Percentiles rank a stretch among this genome's conserved stretches.
These are phyloP conservation scores for Leishmania gerbilli DNA, from an alignment of 208 protist genomes.

Conservation along the genomic window DNA sequence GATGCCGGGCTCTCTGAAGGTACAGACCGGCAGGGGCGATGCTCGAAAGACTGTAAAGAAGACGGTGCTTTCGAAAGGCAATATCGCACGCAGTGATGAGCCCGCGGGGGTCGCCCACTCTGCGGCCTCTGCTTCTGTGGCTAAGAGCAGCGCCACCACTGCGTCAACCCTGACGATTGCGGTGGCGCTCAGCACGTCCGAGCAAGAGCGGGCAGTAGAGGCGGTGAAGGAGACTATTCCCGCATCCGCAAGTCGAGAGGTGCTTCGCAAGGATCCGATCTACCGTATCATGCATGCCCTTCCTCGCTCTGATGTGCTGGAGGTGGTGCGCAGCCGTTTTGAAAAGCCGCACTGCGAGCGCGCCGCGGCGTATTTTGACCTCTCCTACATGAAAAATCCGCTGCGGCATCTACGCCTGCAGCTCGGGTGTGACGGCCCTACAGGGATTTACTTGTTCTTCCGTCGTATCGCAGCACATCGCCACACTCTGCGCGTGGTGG, in stretches of 20 bases:
- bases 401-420: slow-evolving; percentile 81
- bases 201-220: slow-evolving; percentile 22
- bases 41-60: background rate
- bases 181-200: background rate
- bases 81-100: background rate
- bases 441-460: slow-evolving; percentile 75
- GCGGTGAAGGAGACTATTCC: slow-evolving; percentile 20
- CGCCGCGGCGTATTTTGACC: slow-evolving; percentile 74
- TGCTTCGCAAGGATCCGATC: slow-evolving; percentile 58
- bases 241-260: slow-evolving; percentile 7
- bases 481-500: slow-evolving; percentile 64
- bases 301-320: slow-evolving; percentile 81
- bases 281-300: slow-evolving; percentile 86
- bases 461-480: slow-evolving; percentile 63
- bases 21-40: background rate
- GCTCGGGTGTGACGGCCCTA: slow-evolving; percentile 68
- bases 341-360: slow-evolving; percentile 66
- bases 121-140: background rate
- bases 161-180: background rate
- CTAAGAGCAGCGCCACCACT: background rate
- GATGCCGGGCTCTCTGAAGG: background rate
- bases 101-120: background rate
- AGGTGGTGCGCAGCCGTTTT: slow-evolving; percentile 80
- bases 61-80: background rate
- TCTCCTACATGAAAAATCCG: slow-evolving; percentile 75